Evolutionary conservation across 2,329 filamentous ascomycete genomes (phyloP).

Genomic region (Fusarium musae): DNA sequence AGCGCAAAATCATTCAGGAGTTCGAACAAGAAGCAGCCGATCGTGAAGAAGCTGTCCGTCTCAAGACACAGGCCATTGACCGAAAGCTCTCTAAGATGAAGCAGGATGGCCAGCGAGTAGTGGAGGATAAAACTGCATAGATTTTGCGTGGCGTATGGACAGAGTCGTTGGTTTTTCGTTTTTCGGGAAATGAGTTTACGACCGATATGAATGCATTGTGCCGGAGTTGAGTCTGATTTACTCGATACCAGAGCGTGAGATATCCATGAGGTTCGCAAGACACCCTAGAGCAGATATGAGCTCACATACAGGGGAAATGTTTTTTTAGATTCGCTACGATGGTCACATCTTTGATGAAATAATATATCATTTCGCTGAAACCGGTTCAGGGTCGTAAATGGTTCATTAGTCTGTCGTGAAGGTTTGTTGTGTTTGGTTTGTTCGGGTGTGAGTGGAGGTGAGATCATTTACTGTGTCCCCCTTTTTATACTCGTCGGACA

Average conservation of each 20-base stretch:
- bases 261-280: slow-evolving; percentile 28
- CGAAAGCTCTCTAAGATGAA: slow-evolving; percentile 65
- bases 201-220: slow-evolving; percentile 44
- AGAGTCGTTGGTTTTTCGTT: neutral
- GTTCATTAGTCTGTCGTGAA: slow-evolving; percentile 36
- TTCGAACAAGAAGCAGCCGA: slow-evolving; percentile 67
- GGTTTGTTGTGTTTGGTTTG: slow-evolving; percentile 5
- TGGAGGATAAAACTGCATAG: slow-evolving; percentile 54
- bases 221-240: slow-evolving; percentile 39
- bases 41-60: slow-evolving; percentile 65
- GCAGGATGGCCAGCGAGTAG: slow-evolving; percentile 66
- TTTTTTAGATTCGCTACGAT: slow-evolving; percentile 27
- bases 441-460: neutral
- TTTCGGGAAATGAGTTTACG: slow-evolving; percentile 30
- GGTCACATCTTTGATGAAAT: slow-evolving; percentile 20
- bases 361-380: slow-evolving; percentile 18
- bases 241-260: slow-evolving; percentile 25
- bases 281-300: slow-evolving; percentile 19
- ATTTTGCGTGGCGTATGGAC: neutral
- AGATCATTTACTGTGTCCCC: neutral
- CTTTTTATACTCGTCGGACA: slow-evolving; percentile 58
- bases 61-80: slow-evolving; percentile 64
- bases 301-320: slow-evolving; percentile 18
- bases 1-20: slow-evolving; percentile 59
- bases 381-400: slow-evolving; percentile 27